Base-by-base conservation (phyloP, 768 basidiomycete genomes). In the Tricholoma sp. region DNA sequence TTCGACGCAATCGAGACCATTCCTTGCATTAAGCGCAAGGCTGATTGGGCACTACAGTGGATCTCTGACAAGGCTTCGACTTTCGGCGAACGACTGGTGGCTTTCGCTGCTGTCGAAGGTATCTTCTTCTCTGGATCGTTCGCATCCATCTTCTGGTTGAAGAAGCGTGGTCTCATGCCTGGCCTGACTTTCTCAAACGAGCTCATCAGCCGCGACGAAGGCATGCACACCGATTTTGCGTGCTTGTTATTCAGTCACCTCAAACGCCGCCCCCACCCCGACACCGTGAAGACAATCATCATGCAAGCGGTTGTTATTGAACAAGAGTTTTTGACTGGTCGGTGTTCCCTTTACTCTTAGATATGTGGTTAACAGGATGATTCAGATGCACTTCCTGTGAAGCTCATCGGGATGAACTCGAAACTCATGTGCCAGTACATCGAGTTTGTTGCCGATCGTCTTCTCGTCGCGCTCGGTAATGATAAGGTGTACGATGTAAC, bases 111-210 rank as follows among this genome's bases (percentile, higher is more conserved):
- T 1, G 94, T 98, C n/a, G 95, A 98, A 68, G 95, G 95, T 29
- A 91, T 98, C 55, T 98, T 98, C 78, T 98, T 98, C 74, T 95
- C 92, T 0, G 94, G 91, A 2, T 91, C 89, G 1, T 95, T 95
- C 61, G 92, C 95, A 0, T 84, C 91, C 39, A 94, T 98, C 62
- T 97, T 97, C 72, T 98, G 95, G 95, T 66, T 98, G 60, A 97
- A 96, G 83, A 98, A 97, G 75, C 85, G 95, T 8, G 95, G 95
- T 14, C 79, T 98, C 14, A 94, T 96, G 94, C 94, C 94, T 18
- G 95, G 95, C n/a, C 76, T 98, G 29, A 94, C 95, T 0, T 97
- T 95, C 71, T 96, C 93, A 16, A 98, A 98, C 68, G 95, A 97
- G 71, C 85, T 98, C 64, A 98, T 98, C 74, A 91, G 89, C 52